Percentiles rank a stretch among this genome's conserved stretches.
Conservation (phyloP, 129 eudicot species). For the Escallonia herrerae region DNA sequence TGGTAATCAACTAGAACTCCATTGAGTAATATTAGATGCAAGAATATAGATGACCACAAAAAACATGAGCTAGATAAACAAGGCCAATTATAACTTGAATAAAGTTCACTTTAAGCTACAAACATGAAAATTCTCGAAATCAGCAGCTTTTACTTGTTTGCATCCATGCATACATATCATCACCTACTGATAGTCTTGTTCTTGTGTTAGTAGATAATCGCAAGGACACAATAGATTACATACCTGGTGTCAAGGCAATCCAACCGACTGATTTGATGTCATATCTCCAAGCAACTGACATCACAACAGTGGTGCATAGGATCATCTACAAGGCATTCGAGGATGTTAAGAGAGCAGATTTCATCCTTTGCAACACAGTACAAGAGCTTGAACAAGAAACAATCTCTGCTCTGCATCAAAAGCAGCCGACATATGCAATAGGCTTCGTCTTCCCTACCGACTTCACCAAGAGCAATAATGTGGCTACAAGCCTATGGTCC, state of each 20-base stretch:
- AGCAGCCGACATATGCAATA: slow-evolving; percentile 22
- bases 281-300: slow-evolving; percentile 14
- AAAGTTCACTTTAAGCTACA: too few relatives aligned
- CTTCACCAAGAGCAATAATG: background rate
- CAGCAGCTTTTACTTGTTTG: too few relatives aligned
- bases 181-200: too few relatives aligned
- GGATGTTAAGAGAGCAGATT: slow-evolving; percentile 29
- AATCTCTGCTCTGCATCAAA: slow-evolving; percentile 12
- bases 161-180: too few relatives aligned
- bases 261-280: slow-evolving; percentile 20
- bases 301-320: background rate
- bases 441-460: slow-evolving; percentile 28
- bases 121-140: too few relatives aligned
- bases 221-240: slow-evolving; percentile 28
- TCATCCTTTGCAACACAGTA: slow-evolving; percentile 29
- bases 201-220: slow-evolving; percentile 10
- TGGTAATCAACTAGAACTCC: too few relatives aligned
- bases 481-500: slow-evolving; percentile 28
- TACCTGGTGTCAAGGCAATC: slow-evolving; percentile 33
- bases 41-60: too few relatives aligned
- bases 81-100: too few relatives aligned
- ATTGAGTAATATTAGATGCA: too few relatives aligned
- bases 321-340: slow-evolving; percentile 13
- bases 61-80: too few relatives aligned
- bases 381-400: slow-evolving; percentile 26